A percentile compares a stretch with the other conserved stretches of the same genome.
Evolutionary conservation across 225 moss, liverwort and hornwort species (phyloP).

Genomic region (Anthoceros angustus): DNA sequence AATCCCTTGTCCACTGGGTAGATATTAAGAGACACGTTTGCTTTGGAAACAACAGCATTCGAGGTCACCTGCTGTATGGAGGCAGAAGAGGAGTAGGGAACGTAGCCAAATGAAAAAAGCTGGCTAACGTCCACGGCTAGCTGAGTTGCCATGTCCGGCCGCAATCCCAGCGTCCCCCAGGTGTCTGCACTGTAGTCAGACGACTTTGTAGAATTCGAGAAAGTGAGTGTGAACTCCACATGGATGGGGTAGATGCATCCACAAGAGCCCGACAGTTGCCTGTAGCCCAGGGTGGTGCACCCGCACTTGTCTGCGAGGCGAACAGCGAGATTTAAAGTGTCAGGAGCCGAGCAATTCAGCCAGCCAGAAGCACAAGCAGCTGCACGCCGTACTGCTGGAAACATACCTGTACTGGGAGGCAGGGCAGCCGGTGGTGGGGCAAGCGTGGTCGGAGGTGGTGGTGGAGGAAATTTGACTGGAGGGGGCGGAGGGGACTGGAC

Average conservation of each 20-base stretch:
- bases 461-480: not conserved
- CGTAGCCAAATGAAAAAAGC: conserved; percentile 12
- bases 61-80: conserved; percentile 57
- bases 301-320: not conserved
- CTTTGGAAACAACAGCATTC: conserved; percentile 29
- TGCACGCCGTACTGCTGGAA: not conserved
- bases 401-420: not conserved
- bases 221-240: conserved; percentile 41
- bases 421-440: conserved; percentile 4
- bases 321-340: conserved; percentile 18
- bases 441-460: conserved; percentile 1
- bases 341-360: conserved; percentile 41
- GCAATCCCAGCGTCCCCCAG: conserved; percentile 69
- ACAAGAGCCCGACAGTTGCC: conserved; percentile 39
- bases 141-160: conserved; percentile 59
- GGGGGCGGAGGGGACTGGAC: not conserved
- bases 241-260: conserved; percentile 78
- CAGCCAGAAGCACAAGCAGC: not conserved
- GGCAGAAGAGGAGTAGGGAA: conserved; percentile 24
- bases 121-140: conserved; percentile 45
- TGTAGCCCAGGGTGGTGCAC: conserved; percentile 39
- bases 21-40: not conserved
- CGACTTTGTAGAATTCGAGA: conserved; percentile 12
- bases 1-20: not conserved
- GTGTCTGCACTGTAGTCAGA: conserved; percentile 60